Evolutionary conservation across 2,329 filamentous ascomycete species (phyloP), one percentile per base, ranked within the genome.

Genomic region (Pleomassaria siparia): DNA sequence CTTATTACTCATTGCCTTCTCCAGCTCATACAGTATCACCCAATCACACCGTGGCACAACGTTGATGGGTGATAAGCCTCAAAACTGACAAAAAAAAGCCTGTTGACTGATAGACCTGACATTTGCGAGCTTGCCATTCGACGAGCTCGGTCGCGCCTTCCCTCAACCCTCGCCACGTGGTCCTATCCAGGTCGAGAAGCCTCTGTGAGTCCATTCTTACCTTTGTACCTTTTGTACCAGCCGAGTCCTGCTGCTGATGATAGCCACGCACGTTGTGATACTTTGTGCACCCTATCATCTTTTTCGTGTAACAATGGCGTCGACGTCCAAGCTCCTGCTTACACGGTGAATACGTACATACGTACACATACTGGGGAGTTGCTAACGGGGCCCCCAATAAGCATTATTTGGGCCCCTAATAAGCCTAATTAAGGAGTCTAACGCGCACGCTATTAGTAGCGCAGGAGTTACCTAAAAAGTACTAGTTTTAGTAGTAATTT

Each of bases 101-200:
- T 41, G 40, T 41, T n/a, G 22, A 37, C 29, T 25, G 25, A 40
- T 11, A 26, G 21, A 28, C 20, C n/a, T 15, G n/a, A n/a, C 28
- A 15, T 16, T 29, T 42, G 37, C 49, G 24, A 40, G 24, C 15
- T 46, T 46, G 16, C 32, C 12, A 49, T 49, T 49, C 43, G 47
- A 48, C 18, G 29, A 3, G n/a, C 30, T 26, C 37, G 29, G 33
- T 53, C 30, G 40, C 30, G 18, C 44, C 46, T 29, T 47, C 41
- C 32, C 43, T 6, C 15, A 39, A n/a, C n/a, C 36, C 12, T 43
- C 50, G 54, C 59, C 58, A 62, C 59, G 59, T 62, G 59, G 59
- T 47, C 45, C 58, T 55, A 59, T 50, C 52, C 47, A 56, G 26
- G 40, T 21, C 49, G 35, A 30, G n/a, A n/a, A n/a, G n/a, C n/a